Base-by-base conservation (phyloP, 768 basidiomycete genomes). In the Phaeolepiota aurea region DNA sequence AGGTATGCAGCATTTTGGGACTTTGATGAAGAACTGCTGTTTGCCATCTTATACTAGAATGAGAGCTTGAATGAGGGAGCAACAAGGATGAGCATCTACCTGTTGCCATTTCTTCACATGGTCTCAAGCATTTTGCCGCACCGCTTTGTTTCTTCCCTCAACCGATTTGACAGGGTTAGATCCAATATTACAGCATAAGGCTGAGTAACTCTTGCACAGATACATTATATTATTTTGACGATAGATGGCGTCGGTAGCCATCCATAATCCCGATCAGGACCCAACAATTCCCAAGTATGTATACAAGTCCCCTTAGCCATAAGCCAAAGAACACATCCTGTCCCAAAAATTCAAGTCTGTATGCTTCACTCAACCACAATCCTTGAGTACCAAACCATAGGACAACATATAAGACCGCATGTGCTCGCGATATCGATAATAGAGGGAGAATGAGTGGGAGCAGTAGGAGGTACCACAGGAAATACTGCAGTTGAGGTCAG, bases 391-490 rank as follows among this genome's bases (percentile, higher is more conserved):
- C 77, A 0, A 76, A 65, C 94, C 94, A 99, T 1, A 81, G 64
- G 1, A 51, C 64, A 0, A 72, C 36, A 36, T 74, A 72, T 3
- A 58, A 44, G 11, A 71, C 2, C 1, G 65, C 66, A 5, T 68
- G 64, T 14, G 51, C 40, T 13, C 61, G 58, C 1, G 79, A 66
- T 33, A 89, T 66, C 0, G 63, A 58, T 0, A 96, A 60, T 2
- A 63, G 69, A 0, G 90, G 85, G 3, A 91, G 70, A 16, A 94
- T 66, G 2, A 91, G 71, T 0, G 94, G 92, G 0, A 98, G 61
- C 45, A 98, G 77, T 37, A 91, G 77, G 11, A 90, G 77, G 56
- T 92, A 97, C 96, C 96, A 99, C 28, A 94, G 69, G 63, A 98
- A 99, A 59, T 99, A 99, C 87, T 98, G 61, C n/a, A n/a, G n/a